Conservation (phyloP, 2,329 filamentous ascomycete species). For the Blastomyces parvus region DNA sequence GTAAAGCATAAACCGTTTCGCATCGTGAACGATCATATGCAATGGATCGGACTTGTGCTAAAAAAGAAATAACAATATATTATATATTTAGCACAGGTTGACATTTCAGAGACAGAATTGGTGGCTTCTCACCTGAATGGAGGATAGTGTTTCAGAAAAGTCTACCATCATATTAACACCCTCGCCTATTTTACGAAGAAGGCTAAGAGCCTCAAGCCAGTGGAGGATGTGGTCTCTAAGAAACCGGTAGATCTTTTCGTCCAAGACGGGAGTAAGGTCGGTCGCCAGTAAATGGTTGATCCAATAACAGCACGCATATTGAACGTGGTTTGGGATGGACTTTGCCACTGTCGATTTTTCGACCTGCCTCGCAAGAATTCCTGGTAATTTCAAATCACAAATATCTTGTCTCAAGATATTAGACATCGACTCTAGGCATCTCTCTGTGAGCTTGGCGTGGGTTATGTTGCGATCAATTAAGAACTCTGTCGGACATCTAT, state of each 20-base stretch:
- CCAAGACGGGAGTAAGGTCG: background rate
- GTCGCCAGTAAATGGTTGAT: conserved; percentile 16
- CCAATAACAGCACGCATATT: conserved; percentile 21
- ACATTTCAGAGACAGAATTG: background rate
- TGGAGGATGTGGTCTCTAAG: background rate
- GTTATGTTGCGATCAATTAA: conserved; percentile 23
- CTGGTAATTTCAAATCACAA: conserved; percentile 6
- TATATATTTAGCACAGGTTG: background rate
- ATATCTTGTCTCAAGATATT: conserved; percentile 10
- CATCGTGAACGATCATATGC: too few relatives aligned
- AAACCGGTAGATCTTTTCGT: background rate
- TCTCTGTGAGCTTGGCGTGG: conserved; percentile 21
- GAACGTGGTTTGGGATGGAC: conserved; percentile 14
- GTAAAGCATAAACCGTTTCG: too few relatives aligned
- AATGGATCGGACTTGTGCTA: background rate
- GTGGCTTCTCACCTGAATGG: background rate
- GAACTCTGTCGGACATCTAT: conserved; percentile 17
- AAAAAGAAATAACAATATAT: background rate
- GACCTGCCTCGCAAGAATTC: background rate
- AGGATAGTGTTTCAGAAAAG: background rate
- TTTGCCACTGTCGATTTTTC: conserved; percentile 7
- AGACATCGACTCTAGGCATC: conserved; percentile 19
- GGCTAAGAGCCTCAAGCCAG: background rate
- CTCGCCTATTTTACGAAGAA: background rate
- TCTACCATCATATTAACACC: background rate